phyloP scores from a whole-genome alignment of 73 alveolate species.

The Uronychia setigera region DNA sequence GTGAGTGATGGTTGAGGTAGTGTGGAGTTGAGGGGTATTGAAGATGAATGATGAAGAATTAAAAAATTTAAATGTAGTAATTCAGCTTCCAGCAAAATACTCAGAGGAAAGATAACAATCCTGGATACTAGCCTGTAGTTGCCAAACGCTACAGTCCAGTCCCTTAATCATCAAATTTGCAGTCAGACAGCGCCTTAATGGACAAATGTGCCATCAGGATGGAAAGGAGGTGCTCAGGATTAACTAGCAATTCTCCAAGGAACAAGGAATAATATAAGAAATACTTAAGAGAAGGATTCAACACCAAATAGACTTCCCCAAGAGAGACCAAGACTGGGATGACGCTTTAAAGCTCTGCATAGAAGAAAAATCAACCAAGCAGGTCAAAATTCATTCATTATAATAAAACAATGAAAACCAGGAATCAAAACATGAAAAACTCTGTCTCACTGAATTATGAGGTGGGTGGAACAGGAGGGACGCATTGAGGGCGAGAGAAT shows the following conservation, averaged over 20 bases:
- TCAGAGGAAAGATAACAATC: too few species aligned
- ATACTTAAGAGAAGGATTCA: not conserved
- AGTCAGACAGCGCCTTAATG: not conserved
- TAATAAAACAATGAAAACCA: not conserved
- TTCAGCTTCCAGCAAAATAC: too few species aligned
- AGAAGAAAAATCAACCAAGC: not conserved
- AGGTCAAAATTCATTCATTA: not conserved
- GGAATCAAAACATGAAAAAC: not conserved
- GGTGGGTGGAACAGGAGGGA: not conserved
- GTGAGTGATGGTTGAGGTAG: too few species aligned
- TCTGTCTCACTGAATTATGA: constrained; percentile 1
- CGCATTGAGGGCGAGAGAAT: not conserved
- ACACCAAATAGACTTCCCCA: not conserved
- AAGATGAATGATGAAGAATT: too few species aligned
- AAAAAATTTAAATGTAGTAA: too few species aligned
- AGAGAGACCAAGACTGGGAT: not conserved
- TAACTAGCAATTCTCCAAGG: not conserved
- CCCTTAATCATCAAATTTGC: not conserved
- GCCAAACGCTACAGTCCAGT: not conserved
- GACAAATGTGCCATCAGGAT: not conserved
- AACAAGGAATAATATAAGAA: not conserved
- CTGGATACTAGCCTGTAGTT: too few species aligned
- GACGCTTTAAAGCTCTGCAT: not conserved
- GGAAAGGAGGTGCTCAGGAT: not conserved
- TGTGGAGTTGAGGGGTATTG: too few species aligned